phyloP scores from a whole-genome alignment of 2,329 filamentous ascomycete species.

The Colletotrichum aenigma region DNA sequence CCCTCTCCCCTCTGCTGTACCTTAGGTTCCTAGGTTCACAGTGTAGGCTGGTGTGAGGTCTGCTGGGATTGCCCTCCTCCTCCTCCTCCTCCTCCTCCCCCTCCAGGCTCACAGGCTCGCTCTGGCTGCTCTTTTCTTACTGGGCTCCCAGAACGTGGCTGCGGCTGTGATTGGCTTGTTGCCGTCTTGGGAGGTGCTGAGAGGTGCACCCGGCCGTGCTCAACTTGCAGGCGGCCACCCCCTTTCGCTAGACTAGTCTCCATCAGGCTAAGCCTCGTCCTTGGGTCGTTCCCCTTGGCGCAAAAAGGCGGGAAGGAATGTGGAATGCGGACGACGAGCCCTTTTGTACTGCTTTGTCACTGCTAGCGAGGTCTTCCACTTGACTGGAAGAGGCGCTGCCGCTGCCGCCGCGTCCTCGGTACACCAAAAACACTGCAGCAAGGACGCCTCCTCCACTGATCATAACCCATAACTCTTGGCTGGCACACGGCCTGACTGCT shows the following conservation, averaged over 20 bases:
- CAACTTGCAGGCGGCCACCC: background rate
- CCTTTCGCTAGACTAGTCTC: background rate
- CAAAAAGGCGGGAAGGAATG: constrained; percentile 8
- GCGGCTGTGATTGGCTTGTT: background rate
- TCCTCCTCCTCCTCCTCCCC: too few species aligned
- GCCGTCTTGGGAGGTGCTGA: background rate
- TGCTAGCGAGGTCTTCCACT: background rate
- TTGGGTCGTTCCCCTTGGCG: constrained; percentile 1
- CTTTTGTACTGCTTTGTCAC: background rate
- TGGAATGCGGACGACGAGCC: background rate
- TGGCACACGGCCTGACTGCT: background rate
- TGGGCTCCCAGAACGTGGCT: background rate
- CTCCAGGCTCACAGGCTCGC: background rate
- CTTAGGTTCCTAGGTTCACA: background rate
- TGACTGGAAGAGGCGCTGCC: background rate
- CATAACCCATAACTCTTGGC: background rate
- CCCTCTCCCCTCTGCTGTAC: background rate
- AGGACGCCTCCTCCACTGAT: background rate
- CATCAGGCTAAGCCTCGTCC: background rate
- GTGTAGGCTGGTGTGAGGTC: background rate
- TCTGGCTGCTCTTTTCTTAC: background rate
- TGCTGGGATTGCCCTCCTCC: background rate
- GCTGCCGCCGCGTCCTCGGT: background rate
- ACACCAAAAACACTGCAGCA: background rate
- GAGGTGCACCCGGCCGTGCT: background rate